Base-by-base conservation (phyloP, 2,329 filamentous ascomycete genomes). In the Phialophora expanda region DNA sequence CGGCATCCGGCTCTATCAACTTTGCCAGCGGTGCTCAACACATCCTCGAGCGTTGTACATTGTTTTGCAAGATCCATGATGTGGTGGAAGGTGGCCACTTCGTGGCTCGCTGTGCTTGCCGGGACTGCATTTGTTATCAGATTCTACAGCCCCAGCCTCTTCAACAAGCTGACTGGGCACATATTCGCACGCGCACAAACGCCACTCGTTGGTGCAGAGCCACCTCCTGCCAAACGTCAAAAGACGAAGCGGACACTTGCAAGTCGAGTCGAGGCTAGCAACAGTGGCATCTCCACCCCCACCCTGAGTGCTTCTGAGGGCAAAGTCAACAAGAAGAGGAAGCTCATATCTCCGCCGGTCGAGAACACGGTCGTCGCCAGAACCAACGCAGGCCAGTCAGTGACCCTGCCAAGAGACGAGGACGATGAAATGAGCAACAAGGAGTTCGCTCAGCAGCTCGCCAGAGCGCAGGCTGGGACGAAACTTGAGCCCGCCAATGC, bases 381-480 rank as follows among this genome's bases (percentile, higher is more conserved):
- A 60, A 74, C 75, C 59, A 74, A 73, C 11, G 70, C 73, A 28
- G 72, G 73, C 20, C 74, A 75, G 30, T 32, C 60, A 38, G 61
- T 58, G 26, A 55, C 57, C n/a, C 56, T 68, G 66, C 71, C 58
- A 70, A 74, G 54, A 70, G 77, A 82, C 65, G 85, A 82, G 65
- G 78, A 89, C 65, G 87, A 89, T 66, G 85, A 85, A 53, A 82
- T 87, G 63, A 87, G 89, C 74, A 90, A 90, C 76, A 86, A 85
- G 73, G 90, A 93, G 71, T 94, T 95, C 76, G 92, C 92, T 34
- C 86, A 86, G 73, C 89, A 91, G 76, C 83, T 95, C 71, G 81
- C 87, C 64, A 89, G 85, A 73, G 84, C 89, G 58, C 90, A 92
- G 80, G 83, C 90, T 70, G 91, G 91, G 65, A 86, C 85, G 68